Base-by-base conservation (phyloP, 1,139 yeast genomes). In the Lodderomyces oxycetoniae region DNA sequence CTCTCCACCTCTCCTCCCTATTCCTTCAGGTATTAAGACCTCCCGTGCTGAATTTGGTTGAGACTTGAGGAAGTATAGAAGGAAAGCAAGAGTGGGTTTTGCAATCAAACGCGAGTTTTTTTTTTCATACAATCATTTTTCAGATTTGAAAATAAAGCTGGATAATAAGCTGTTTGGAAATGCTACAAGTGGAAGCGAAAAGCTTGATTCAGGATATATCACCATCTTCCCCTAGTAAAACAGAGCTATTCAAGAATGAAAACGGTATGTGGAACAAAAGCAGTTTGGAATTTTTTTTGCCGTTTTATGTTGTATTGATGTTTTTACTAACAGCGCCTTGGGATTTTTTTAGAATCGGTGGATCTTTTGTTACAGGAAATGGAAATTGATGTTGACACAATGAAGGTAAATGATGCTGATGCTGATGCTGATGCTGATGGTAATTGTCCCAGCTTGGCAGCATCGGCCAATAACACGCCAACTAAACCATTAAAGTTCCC, bases 401-500 rank as follows among this genome's bases (percentile, higher is more conserved):
- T n/a, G n/a, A n/a, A n/a, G n/a, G n/a, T n/a, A 16, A 14, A 16
- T 23, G n/a, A 17, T 10, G 25, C 15, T 15, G 7, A 21, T n/a
- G 14, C 8, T 16, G 17, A 31, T 31, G 14, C 10, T 6, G n/a
- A 16, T 27, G 17, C 17, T 20, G 22, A 21, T 17, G 28, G 31
- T 28, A 20, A 24, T 26, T 27, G n/a, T n/a, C n/a, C 20, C 25
- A 41, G 34, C 19, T 24, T 10, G 26, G 21, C 37, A 20, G 39
- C 21, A 14, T 35, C 47, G 8, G 37, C 40, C 17, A 38, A 32
- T 28, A 54, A 47, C 26, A 59, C 66, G 3, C 68, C 68, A n/a
- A 58, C 60, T 10, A 61, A 61, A 39, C 71, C 67, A 7, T 52
- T 60, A 22, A 53, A 53, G 22, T 58, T 55, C 39, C 59, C 61